A percentile compares a stretch with the other conserved stretches of the same genome.
phyloP scores from a whole-genome alignment of 192 early-diverging fungal species.

The Glomus cerebriforme region DNA sequence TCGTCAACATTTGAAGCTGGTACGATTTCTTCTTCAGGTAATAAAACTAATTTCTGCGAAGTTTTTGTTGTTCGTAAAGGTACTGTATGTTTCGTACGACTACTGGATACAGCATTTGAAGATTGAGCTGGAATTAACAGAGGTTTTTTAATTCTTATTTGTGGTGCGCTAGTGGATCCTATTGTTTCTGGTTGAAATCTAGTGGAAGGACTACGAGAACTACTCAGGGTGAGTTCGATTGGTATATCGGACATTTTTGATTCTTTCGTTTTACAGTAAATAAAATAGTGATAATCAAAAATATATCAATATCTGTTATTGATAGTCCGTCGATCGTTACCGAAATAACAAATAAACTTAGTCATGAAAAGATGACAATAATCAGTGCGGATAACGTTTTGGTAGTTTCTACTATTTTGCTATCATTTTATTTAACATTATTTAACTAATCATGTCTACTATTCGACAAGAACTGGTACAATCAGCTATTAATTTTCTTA shows the following conservation, averaged over 20 bases:
- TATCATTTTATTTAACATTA: background rate
- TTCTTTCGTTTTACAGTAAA: background rate
- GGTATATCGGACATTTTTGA: background rate
- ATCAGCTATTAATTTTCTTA: conserved; percentile 89
- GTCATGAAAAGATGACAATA: no score
- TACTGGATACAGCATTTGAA: background rate
- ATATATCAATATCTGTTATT: background rate
- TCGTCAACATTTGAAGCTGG: conserved; percentile 36
- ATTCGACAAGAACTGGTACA: conserved; percentile 74
- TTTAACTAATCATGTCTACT: conserved; percentile 34
- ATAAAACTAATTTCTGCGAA: conserved; percentile 85
- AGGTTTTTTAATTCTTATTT: background rate
- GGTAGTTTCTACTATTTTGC: background rate
- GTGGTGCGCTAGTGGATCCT: background rate
- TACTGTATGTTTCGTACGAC: conserved; percentile 37
- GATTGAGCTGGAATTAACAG: background rate
- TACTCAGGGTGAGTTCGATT: background rate
- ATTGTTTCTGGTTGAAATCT: background rate
- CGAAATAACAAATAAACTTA: no score
- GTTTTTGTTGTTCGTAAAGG: conserved; percentile 85
- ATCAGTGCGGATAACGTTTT: background rate
- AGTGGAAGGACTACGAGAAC: background rate
- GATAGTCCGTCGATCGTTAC: no score
- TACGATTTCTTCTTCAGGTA: conserved; percentile 58
- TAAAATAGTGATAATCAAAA: background rate